phyloP scores from a whole-genome alignment of 805 yeast species.

The Yamadazyma insecticola region DNA sequence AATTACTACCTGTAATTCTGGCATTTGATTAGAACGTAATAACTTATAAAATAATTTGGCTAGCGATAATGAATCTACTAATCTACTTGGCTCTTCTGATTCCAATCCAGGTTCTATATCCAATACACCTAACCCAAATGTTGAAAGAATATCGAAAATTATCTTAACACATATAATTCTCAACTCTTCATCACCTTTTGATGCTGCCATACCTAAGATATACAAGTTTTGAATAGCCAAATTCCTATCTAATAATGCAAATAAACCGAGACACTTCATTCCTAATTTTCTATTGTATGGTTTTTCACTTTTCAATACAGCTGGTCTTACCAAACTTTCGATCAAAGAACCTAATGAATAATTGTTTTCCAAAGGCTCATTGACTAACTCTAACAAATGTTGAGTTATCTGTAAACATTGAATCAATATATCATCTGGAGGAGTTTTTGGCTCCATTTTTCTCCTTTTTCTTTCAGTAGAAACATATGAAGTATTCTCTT shows the following conservation, averaged over 20 bases:
- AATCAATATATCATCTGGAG: slow-evolving; percentile 45
- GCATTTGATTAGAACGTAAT: slow-evolving; percentile 51
- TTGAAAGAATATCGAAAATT: slow-evolving; percentile 72
- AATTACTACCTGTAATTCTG: slow-evolving; percentile 69
- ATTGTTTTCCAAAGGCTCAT: slow-evolving; percentile 61
- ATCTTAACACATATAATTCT: slow-evolving; percentile 62
- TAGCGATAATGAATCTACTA: slow-evolving; percentile 58
- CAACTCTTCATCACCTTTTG: slow-evolving; percentile 61
- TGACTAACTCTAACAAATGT: slow-evolving; percentile 62
- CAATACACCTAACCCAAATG: slow-evolving; percentile 67
- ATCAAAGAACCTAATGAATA: slow-evolving; percentile 63
- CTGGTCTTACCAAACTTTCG: slow-evolving; percentile 75
- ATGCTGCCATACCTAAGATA: slow-evolving; percentile 64
- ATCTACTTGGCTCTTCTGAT: slow-evolving; percentile 37
- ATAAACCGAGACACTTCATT: slow-evolving; percentile 70
- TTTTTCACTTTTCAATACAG: slow-evolving; percentile 49
- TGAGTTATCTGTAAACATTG: slow-evolving; percentile 68
- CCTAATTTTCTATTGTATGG: slow-evolving; percentile 60
- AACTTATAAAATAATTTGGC: slow-evolving; percentile 69
- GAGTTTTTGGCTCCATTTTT: slow-evolving; percentile 34
- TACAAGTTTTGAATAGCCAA: slow-evolving; percentile 62
- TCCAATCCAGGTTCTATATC: slow-evolving; percentile 45
- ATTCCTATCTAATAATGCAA: slow-evolving; percentile 61
- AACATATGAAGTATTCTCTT: slow-evolving; percentile 4
- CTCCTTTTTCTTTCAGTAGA: slow-evolving; percentile 13